phyloP scores from a whole-genome alignment of 139 green algal genomes.

The Chlamydomonas sp. region DNA sequence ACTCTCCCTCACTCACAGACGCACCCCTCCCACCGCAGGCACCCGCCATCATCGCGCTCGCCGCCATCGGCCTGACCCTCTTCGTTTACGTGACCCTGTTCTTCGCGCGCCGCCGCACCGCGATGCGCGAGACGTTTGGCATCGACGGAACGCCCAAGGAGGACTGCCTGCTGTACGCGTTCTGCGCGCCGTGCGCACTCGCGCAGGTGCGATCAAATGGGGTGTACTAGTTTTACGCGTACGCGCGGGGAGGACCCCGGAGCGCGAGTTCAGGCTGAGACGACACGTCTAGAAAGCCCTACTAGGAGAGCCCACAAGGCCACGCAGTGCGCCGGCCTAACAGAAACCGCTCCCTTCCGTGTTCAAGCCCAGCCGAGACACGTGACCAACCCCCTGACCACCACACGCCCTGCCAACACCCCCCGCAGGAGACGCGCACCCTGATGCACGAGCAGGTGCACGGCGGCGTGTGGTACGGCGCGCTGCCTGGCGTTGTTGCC shows the following conservation, averaged over 20 bases:
- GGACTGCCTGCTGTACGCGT: slow-evolving; percentile 11
- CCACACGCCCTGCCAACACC: too few relatives aligned
- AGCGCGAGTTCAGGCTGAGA: too few relatives aligned
- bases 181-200: slow-evolving; percentile 14
- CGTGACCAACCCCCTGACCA: background rate
- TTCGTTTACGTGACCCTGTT: slow-evolving; percentile 1
- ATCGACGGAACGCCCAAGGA: slow-evolving; percentile 12
- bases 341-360: too few relatives aligned
- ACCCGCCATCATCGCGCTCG: background rate
- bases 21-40: background rate
- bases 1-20: background rate
- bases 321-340: too few relatives aligned
- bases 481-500: slow-evolving; percentile 1
- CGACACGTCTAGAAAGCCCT: too few relatives aligned
- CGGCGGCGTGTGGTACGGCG: slow-evolving; percentile 19
- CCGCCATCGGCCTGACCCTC: background rate
- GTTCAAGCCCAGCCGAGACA: too few relatives aligned
- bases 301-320: too few relatives aligned
- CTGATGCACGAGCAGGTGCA: slow-evolving; percentile 27
- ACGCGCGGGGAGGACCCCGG: too few relatives aligned
- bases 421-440: slow-evolving; percentile 22
- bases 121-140: slow-evolving; percentile 17
- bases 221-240: too few relatives aligned
- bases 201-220: background rate
- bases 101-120: slow-evolving; percentile 11